Evolutionary conservation across 345 rosid genomes (phyloP).

Genomic region (Trapa incisa): DNA sequence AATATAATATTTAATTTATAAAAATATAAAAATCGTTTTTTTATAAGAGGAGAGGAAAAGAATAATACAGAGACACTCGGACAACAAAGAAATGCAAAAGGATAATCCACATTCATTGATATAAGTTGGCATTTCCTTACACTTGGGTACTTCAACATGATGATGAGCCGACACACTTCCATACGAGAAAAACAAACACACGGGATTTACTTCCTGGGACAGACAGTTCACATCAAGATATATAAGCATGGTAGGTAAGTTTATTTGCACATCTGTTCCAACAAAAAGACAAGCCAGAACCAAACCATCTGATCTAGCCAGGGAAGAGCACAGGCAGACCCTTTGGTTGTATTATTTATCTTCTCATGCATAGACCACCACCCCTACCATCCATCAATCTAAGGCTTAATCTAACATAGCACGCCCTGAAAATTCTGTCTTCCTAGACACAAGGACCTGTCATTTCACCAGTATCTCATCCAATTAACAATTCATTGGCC

Average conservation of each 20-base stretch:
- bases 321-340: neutral
- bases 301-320: neutral
- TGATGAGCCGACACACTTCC: neutral
- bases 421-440: conserved; percentile 3
- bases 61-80: neutral
- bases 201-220: neutral
- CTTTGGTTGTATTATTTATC: neutral
- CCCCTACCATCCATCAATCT: neutral
- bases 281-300: neutral
- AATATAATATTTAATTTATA: too few relatives aligned
- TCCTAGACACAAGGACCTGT: neutral
- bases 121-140: neutral
- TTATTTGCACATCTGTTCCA: neutral
- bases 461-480: conserved; percentile 2
- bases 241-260: neutral
- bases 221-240: neutral
- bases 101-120: neutral
- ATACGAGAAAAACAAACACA: neutral
- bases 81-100: neutral
- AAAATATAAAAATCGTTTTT: too few relatives aligned
- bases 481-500: neutral
- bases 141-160: neutral
- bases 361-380: neutral
- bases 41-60: too few relatives aligned
- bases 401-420: conserved; percentile 4